phyloP scores from a whole-genome alignment of 345 rosid species.

The Boechera retrofracta region DNA sequence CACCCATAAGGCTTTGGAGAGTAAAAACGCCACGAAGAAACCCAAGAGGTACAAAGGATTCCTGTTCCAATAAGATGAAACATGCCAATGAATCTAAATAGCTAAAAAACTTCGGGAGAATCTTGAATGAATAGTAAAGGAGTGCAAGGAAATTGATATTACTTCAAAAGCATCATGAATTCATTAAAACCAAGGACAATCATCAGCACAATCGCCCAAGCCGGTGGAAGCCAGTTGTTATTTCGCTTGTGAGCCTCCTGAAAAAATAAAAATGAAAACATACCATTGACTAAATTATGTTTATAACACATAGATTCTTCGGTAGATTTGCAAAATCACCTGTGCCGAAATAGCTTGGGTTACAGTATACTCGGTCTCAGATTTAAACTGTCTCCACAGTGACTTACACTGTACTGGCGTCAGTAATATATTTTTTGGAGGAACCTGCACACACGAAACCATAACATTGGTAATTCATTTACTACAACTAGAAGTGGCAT shows the following conservation, averaged over 20 bases:
- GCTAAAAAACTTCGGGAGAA: conserved; percentile 1
- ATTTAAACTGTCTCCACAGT: conserved; percentile 79
- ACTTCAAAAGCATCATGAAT: conserved; percentile 77
- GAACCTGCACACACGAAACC: conserved; percentile 49
- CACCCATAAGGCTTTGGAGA: conserved; percentile 77
- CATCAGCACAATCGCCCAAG: conserved; percentile 71
- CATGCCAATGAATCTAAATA: conserved; percentile 16
- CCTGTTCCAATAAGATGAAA: conserved; percentile 56
- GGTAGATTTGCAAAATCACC: conserved; percentile 49
- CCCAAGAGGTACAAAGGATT: conserved; percentile 76
- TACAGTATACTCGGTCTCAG: conserved; percentile 72
- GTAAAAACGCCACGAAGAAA: conserved; percentile 58
- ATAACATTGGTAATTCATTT: neutral
- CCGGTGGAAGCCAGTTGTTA: conserved; percentile 78
- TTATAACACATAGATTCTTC: neutral
- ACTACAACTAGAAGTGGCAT: neutral
- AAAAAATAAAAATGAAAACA: conserved; percentile 24
- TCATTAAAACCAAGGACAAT: conserved; percentile 75
- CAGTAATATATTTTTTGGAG: conserved; percentile 60
- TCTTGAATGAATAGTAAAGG: conserved; percentile 23
- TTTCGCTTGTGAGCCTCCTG: conserved; percentile 72
- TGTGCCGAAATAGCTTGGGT: conserved; percentile 80
- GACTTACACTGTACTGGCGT: conserved; percentile 84
- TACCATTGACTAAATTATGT: conserved; percentile 4
- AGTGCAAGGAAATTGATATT: conserved; percentile 26